Percentiles rank a stretch among this genome's conserved stretches.
phyloP scores from a whole-genome alignment of 2,329 filamentous ascomycete genomes.

The Cercospora sesami region DNA sequence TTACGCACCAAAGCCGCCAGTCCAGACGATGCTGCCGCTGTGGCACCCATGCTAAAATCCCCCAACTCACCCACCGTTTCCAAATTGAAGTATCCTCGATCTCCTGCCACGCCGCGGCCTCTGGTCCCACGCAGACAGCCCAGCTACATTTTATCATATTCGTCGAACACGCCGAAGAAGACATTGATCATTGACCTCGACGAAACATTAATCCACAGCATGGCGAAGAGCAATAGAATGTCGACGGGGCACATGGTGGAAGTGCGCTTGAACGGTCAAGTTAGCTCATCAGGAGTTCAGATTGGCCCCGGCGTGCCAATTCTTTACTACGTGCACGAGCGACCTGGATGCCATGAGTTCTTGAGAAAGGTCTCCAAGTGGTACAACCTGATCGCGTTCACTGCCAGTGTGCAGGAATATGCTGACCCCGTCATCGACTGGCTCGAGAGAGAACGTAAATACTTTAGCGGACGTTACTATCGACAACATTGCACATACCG shows the following conservation, averaged over 20 bases:
- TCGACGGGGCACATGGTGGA: conserved; percentile 98
- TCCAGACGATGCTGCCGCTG: conserved; percentile 45
- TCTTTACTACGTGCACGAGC: conserved; percentile 97
- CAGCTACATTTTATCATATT: conserved; percentile 69
- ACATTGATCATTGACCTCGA: conserved; percentile 94
- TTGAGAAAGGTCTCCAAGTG: conserved; percentile 90
- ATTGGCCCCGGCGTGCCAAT: conserved; percentile 90
- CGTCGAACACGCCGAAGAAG: conserved; percentile 70
- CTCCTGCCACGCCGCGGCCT: conserved; percentile 83
- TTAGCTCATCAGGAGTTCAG: conserved; percentile 29
- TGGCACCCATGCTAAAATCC: conserved; percentile 82
- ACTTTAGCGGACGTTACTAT: conserved; percentile 91
- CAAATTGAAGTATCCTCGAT: conserved; percentile 79
- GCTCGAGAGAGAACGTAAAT: conserved; percentile 95
- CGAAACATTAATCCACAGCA: conserved; percentile 96
- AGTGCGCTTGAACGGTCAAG: conserved; percentile 52
- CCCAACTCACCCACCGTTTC: conserved; percentile 72
- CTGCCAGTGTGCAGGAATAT: conserved; percentile 96
- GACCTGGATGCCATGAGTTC: conserved; percentile 95
- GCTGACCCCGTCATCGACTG: conserved; percentile 98
- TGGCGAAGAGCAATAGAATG: conserved; percentile 94
- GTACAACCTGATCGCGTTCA: conserved; percentile 97
- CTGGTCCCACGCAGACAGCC: conserved; percentile 86
- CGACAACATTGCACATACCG: conserved; percentile 95
- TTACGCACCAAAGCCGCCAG: conserved; percentile 39